phyloP scores from a whole-genome alignment of 2,329 filamentous ascomycete genomes.

The Lasiodiplodia citricola region DNA sequence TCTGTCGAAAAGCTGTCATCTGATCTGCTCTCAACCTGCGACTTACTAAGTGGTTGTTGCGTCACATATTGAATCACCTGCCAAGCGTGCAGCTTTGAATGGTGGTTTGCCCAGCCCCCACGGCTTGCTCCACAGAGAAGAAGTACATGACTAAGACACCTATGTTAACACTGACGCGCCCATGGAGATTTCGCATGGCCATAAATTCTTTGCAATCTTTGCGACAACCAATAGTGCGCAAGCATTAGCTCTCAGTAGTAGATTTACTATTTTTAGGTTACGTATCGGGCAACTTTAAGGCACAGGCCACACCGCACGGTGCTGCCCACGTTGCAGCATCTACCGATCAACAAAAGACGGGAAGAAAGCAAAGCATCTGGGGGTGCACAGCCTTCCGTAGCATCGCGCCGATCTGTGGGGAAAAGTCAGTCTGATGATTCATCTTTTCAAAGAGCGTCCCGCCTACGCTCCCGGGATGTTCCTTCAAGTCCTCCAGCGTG shows the following conservation, averaged over 20 bases:
- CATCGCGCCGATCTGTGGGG: constrained; percentile 1
- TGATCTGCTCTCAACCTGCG: not conserved
- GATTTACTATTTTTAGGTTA: not conserved
- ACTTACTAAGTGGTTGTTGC: not conserved
- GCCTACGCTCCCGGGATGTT: not conserved
- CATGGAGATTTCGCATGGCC: not conserved
- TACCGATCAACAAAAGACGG: not conserved
- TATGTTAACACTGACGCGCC: not conserved
- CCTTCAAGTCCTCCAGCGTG: not conserved
- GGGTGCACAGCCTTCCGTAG: constrained; percentile 1
- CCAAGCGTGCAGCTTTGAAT: not conserved
- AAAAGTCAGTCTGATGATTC: not conserved
- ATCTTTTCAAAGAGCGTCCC: not conserved
- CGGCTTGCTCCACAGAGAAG: not conserved
- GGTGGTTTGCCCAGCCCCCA: not conserved
- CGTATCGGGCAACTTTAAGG: not conserved
- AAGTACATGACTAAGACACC: not conserved
- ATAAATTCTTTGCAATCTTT: not conserved
- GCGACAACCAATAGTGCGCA: not conserved
- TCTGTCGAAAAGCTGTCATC: not conserved
- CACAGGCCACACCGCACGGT: not conserved
- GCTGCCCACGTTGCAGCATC: not conserved
- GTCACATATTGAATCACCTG: not conserved
- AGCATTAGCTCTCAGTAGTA: not conserved
- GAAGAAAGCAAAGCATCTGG: not conserved